These are phyloP conservation scores for Metarhizium album DNA, from an alignment of 2,329 filamentous ascomycete species.

Conservation along the genomic window DNA sequence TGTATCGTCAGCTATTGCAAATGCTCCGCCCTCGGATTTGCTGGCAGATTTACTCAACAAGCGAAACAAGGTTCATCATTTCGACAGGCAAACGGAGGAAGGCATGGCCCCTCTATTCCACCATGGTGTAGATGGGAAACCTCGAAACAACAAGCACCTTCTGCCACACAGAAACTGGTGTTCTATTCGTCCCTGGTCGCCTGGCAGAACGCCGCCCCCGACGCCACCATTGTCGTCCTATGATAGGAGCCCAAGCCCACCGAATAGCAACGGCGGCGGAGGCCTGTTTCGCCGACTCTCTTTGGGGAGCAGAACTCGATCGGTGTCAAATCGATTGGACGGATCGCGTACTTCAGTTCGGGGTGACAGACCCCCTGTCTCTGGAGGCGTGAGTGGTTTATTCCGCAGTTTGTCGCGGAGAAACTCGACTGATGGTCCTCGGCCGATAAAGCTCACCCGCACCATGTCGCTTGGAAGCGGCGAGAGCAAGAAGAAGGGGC, in stretches of 20 bases:
- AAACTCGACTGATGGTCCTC: slow-evolving; percentile 24
- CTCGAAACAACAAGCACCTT: slow-evolving; percentile 81
- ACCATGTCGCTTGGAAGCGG: slow-evolving; percentile 51
- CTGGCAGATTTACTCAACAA: slow-evolving; percentile 89
- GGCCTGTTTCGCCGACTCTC: slow-evolving; percentile 37
- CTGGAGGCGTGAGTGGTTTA: slow-evolving; percentile 30
- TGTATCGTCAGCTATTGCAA: slow-evolving; percentile 88
- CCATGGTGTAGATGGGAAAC: slow-evolving; percentile 79
- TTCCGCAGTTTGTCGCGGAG: slow-evolving; percentile 33
- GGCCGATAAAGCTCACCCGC: slow-evolving; percentile 35
- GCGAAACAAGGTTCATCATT: slow-evolving; percentile 71
- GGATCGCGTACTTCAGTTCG: slow-evolving; percentile 24
- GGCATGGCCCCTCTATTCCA: slow-evolving; percentile 92
- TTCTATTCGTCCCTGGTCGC: slow-evolving; percentile 74
- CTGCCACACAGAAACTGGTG: slow-evolving; percentile 93
- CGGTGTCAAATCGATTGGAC: slow-evolving; percentile 26
- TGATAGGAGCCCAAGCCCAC: slow-evolving; percentile 30
- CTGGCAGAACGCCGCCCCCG: slow-evolving; percentile 62
- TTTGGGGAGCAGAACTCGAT: slow-evolving; percentile 13
- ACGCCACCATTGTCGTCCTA: slow-evolving; percentile 48
- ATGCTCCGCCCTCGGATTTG: slow-evolving; percentile 77
- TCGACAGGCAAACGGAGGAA: slow-evolving; percentile 74
- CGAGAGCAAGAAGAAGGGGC: slow-evolving; percentile 32
- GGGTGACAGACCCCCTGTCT: slow-evolving; percentile 39
- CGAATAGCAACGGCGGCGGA: slow-evolving; percentile 11